Conservation (phyloP, 768 basidiomycete genomes). For the Galerina sulciceps region DNA sequence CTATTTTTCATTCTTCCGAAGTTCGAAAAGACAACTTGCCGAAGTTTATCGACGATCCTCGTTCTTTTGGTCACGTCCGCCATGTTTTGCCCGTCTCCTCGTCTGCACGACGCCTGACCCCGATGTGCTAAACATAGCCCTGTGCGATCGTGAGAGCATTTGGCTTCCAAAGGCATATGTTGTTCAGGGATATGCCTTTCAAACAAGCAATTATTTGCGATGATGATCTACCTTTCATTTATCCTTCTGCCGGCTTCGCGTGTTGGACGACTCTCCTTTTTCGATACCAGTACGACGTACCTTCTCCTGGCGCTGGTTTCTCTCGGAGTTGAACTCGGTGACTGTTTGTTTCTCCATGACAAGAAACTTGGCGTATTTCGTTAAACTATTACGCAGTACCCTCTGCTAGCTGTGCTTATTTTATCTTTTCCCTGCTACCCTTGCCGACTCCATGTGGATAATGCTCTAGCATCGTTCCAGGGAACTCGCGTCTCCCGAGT, state of each 20-base stretch:
- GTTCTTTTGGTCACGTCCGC: slow-evolving; percentile 16
- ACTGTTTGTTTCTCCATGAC: slow-evolving; percentile 17
- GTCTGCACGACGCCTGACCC: slow-evolving; percentile 17
- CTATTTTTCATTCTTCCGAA: slow-evolving; percentile 22
- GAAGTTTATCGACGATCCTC: slow-evolving; percentile 19
- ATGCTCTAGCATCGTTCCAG: slow-evolving; percentile 12
- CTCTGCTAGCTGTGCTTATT: slow-evolving; percentile 14
- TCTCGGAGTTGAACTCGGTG: slow-evolving; percentile 16
- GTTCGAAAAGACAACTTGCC: slow-evolving; percentile 24
- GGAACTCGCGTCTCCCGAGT: slow-evolving; percentile 12
- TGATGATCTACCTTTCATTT: background rate
- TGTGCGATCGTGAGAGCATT: slow-evolving; percentile 16
- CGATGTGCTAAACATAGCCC: slow-evolving; percentile 10
- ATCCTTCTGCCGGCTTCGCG: slow-evolving; percentile 1
- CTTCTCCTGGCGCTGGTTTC: slow-evolving; percentile 2
- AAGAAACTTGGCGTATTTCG: slow-evolving; percentile 19
- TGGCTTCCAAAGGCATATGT: slow-evolving; percentile 14
- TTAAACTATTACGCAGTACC: slow-evolving; percentile 17
- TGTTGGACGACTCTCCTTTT: slow-evolving; percentile 23
- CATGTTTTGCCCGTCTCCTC: slow-evolving; percentile 11
- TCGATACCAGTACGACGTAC: slow-evolving; percentile 3
- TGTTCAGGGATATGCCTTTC: slow-evolving; percentile 7
- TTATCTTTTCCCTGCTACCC: slow-evolving; percentile 16
- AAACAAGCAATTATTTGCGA: slow-evolving; percentile 10
- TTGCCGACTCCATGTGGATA: slow-evolving; percentile 23